Evolutionary conservation across 495 filamentous ascomycete species (phyloP).

Genomic region (Aspergillus haitiensis): DNA sequence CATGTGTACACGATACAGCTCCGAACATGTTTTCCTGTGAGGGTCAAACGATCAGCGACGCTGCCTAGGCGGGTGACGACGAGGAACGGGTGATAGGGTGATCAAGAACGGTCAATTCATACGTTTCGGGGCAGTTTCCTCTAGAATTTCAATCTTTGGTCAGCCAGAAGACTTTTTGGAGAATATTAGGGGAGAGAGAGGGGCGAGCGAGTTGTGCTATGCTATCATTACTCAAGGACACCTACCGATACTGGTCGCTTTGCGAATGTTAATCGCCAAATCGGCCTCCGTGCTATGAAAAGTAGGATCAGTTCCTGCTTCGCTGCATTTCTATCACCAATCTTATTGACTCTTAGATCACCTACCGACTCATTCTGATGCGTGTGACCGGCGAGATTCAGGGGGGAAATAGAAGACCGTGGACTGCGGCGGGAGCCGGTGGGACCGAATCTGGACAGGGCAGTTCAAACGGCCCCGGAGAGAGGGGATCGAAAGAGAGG

Average conservation of each 20-base stretch:
- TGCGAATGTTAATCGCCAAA: conserved; percentile 91
- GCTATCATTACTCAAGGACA: not conserved
- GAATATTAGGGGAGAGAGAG: not conserved
- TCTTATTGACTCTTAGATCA: conserved; percentile 11
- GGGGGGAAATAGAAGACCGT: conserved; percentile 21
- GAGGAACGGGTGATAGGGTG: not conserved
- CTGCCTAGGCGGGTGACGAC: not conserved
- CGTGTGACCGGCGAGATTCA: conserved; percentile 27
- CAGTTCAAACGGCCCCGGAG: conserved; percentile 13
- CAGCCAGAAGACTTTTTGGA: conserved; percentile 25
- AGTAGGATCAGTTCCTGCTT: conserved; percentile 14
- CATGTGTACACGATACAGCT: conserved; percentile 98
- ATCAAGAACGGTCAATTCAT: conserved; percentile 25
- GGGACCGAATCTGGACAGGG: conserved; percentile 31
- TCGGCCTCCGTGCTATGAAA: conserved; percentile 79
- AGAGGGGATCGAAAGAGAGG: conserved; percentile 21
- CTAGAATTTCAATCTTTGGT: conserved; percentile 42
- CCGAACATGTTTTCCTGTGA: conserved; percentile 87
- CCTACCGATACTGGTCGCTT: conserved; percentile 85
- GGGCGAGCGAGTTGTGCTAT: not conserved
- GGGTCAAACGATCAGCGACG: conserved; percentile 11
- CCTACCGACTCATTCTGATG: conserved; percentile 50
- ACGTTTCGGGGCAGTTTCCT: conserved; percentile 96
- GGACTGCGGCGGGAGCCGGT: conserved; percentile 23
- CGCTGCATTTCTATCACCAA: conserved; percentile 1